phyloP scores from a whole-genome alignment of 2,329 filamentous ascomycete genomes.

The Coniochaeta prunicola region DNA sequence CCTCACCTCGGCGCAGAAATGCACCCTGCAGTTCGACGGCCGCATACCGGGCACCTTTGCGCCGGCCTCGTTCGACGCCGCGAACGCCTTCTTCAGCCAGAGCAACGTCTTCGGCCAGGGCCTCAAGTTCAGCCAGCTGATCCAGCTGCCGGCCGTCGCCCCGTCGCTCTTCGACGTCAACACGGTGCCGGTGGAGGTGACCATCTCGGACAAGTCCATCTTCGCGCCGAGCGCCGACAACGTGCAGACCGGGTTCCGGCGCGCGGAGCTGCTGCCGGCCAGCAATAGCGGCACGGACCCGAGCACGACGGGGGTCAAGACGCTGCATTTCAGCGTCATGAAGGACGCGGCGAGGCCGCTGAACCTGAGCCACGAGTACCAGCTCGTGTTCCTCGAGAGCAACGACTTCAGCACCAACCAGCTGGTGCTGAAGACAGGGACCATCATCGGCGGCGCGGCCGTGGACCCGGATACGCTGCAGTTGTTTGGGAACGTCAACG shows the following conservation, averaged over 20 bases:
- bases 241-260: slow-evolving; percentile 51
- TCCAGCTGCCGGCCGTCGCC: slow-evolving; percentile 35
- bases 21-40: slow-evolving; percentile 37
- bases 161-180: slow-evolving; percentile 37
- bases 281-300: slow-evolving; percentile 42
- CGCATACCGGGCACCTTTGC: slow-evolving; percentile 31
- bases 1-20: slow-evolving; percentile 19
- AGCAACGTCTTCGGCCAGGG: slow-evolving; percentile 43
- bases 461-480: slow-evolving; percentile 33
- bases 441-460: slow-evolving; percentile 29
- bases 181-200: slow-evolving; percentile 42
- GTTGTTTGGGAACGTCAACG: slow-evolving; percentile 38
- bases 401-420: slow-evolving; percentile 41
- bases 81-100: slow-evolving; percentile 39
- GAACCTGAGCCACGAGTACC: slow-evolving; percentile 55
- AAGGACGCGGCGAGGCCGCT: slow-evolving; percentile 43
- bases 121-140: slow-evolving; percentile 41
- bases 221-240: slow-evolving; percentile 42
- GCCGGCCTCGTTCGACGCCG: slow-evolving; percentile 31
- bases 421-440: slow-evolving; percentile 48
- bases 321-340: slow-evolving; percentile 52
- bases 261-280: slow-evolving; percentile 47
- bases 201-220: slow-evolving; percentile 51
- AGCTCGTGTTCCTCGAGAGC: slow-evolving; percentile 44
- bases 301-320: slow-evolving; percentile 49